Evolutionary conservation across 169 alveolate genomes (phyloP), one percentile per base, ranked within the genome.

Genomic region (Cyclospora cayetanensis): DNA sequence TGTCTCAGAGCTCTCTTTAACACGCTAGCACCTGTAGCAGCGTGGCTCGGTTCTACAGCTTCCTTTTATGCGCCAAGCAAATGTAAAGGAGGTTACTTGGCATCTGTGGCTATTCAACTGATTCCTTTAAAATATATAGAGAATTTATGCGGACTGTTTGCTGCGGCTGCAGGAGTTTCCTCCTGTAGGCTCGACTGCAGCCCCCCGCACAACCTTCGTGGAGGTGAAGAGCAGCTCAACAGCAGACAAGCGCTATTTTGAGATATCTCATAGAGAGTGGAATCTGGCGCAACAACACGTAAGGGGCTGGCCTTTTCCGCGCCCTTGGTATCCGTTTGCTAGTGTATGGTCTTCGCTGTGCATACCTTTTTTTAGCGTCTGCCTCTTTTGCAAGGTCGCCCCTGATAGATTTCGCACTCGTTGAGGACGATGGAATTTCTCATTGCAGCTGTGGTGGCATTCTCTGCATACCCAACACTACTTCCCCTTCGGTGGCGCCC

Each of bases 191-290:
- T 20, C 65, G 4, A 18, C 53, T 31, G 66, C 80, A 15, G 52
- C 88, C 39, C 93, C 93, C 0, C 90, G 86, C 4, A 29, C 50
- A n/a, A 42, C 65, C 35, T 90, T 74, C 84, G 68, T 91, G 34
- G 94, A 91, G 43, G 94, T 91, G 72, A 91, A 80, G 91, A 20
- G 85, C 42, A 68, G 91, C 68, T 27, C 74, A 12, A 25, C 80
- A n/a, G 34, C 37, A 7, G 27, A 50, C 70, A 91, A 91, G 60
- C 9, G 50, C 25, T 70, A 50, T 72, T 91, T 91, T 63, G 94
- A 91, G 70, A 68, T 91, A 34, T 91, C 94, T 7, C 89, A 91
- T 50, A 68, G 70, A 34, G 94, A 91, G 72, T 91, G 94, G 94
- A 77, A 84, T 20, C 34, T 91, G 29, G 94, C 94, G 25, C 94